Conservation (phyloP, 805 yeast genomes). For the Saccharomycopsis oosterbeekiorum region DNA sequence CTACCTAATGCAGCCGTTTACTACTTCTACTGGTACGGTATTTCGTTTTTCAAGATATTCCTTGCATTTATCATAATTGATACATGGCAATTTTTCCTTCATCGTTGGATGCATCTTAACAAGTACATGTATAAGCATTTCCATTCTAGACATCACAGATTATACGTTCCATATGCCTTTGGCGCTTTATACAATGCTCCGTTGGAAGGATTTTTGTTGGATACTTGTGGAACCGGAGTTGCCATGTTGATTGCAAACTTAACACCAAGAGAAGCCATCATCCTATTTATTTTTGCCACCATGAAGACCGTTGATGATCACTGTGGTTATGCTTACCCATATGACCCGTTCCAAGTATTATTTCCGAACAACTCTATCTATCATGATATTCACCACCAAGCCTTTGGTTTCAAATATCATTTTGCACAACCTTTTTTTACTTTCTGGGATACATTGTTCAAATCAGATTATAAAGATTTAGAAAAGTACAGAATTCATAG, state of each 20-base stretch:
- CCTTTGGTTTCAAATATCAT: slow-evolving; percentile 87
- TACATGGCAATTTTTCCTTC: slow-evolving; percentile 92
- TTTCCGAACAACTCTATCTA: slow-evolving; percentile 95
- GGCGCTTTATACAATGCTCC: slow-evolving; percentile 96
- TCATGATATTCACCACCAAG: slow-evolving; percentile 97
- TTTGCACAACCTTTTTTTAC: slow-evolving; percentile 94
- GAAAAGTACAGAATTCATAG: slow-evolving; percentile 59
- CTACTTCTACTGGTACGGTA: slow-evolving; percentile 50
- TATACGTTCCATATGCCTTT: slow-evolving; percentile 92
- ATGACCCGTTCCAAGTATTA: slow-evolving; percentile 77
- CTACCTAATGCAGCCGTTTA: slow-evolving; percentile 42
- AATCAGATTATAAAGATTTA: slow-evolving; percentile 61
- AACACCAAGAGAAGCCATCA: slow-evolving; percentile 64
- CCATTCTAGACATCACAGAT: slow-evolving; percentile 90
- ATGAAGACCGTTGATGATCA: slow-evolving; percentile 97
- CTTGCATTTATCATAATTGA: slow-evolving; percentile 71
- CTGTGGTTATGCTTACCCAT: slow-evolving; percentile 94
- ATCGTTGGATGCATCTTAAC: slow-evolving; percentile 80
- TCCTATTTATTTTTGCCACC: slow-evolving; percentile 79
- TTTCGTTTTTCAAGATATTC: slow-evolving; percentile 46
- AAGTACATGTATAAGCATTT: slow-evolving; percentile 64
- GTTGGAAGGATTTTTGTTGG: slow-evolving; percentile 85
- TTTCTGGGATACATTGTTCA: slow-evolving; percentile 73
- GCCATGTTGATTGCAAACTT: slow-evolving; percentile 56
- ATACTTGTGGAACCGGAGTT: slow-evolving; percentile 85